These are phyloP conservation scores for Hanseniaspora singularis DNA, from an alignment of 805 yeast species.

Conservation along the genomic window DNA sequence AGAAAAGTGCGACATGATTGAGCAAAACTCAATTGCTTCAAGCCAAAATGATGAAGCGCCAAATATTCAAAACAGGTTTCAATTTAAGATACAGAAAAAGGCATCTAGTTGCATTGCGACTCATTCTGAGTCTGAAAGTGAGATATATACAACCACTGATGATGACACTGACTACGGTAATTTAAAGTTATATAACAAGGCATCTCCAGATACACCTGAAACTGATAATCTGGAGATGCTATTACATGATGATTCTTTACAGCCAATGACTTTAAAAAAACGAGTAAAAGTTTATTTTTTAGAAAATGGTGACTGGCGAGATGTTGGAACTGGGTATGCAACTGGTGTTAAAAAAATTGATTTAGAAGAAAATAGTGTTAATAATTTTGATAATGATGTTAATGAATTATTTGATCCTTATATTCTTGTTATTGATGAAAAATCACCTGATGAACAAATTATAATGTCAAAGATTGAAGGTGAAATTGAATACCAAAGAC, in stretches of 20 bases:
- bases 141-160: conserved; percentile 11
- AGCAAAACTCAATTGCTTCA: neutral
- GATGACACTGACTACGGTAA: neutral
- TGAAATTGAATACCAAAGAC: conserved; percentile 73
- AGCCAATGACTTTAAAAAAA: conserved; percentile 36
- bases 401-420: conserved; percentile 34
- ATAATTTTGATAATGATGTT: neutral
- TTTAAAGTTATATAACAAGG: neutral
- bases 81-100: neutral
- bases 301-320: conserved; percentile 75
- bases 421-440: conserved; percentile 63
- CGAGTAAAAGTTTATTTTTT: conserved; percentile 86
- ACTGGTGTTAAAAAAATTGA: conserved; percentile 43
- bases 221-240: conserved; percentile 14
- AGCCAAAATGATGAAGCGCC: no score
- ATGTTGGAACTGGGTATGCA: conserved; percentile 86
- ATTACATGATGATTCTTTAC: conserved; percentile 1
- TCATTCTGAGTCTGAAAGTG: conserved; percentile 11
- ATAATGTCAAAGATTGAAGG: conserved; percentile 61
- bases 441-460: conserved; percentile 44
- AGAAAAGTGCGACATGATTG: no score
- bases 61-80: neutral
- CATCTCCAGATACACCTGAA: conserved; percentile 15
- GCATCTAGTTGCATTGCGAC: neutral
- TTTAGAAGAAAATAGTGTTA: neutral